These are phyloP conservation scores for Aechmea fasciata DNA, from an alignment of 176 grass and related monocot genomes.

Conservation along the genomic window DNA sequence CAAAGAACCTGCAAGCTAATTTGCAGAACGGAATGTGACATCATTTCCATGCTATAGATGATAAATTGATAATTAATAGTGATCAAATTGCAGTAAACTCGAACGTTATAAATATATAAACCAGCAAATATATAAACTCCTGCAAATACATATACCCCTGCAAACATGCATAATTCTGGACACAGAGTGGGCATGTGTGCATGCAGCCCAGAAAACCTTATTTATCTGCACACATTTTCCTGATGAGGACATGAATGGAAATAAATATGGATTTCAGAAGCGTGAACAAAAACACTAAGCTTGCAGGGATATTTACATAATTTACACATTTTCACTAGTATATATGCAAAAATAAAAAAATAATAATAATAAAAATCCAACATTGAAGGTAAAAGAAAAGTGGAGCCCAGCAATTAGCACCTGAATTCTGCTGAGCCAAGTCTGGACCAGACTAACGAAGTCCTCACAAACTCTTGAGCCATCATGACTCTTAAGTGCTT, in stretches of 20 bases:
- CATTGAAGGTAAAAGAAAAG: constrained; percentile 14
- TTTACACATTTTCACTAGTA: too few relatives aligned
- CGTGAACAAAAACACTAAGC: too few relatives aligned
- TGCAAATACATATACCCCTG: too few relatives aligned
- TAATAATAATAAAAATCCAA: constrained; percentile 20
- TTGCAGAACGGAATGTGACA: background rate
- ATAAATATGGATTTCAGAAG: too few relatives aligned
- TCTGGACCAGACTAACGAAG: constrained; percentile 67
- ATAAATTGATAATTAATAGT: background rate
- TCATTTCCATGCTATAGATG: background rate
- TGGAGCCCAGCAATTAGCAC: constrained; percentile 27
- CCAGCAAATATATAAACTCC: too few relatives aligned
- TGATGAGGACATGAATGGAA: too few relatives aligned
- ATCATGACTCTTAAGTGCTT: constrained; percentile 50
- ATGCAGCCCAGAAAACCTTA: too few relatives aligned
- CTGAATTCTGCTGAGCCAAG: constrained; percentile 77
- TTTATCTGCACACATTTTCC: too few relatives aligned
- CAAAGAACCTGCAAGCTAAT: constrained; percentile 49
- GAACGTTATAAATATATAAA: background rate
- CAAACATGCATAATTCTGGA: too few relatives aligned
- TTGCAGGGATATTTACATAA: too few relatives aligned
- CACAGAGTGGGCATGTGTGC: too few relatives aligned
- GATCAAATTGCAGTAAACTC: constrained; percentile 3
- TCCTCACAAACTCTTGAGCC: constrained; percentile 61
- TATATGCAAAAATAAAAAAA: background rate